Conservation (phyloP, 2,329 filamentous ascomycete species). For the Cyphellophora europaea region DNA sequence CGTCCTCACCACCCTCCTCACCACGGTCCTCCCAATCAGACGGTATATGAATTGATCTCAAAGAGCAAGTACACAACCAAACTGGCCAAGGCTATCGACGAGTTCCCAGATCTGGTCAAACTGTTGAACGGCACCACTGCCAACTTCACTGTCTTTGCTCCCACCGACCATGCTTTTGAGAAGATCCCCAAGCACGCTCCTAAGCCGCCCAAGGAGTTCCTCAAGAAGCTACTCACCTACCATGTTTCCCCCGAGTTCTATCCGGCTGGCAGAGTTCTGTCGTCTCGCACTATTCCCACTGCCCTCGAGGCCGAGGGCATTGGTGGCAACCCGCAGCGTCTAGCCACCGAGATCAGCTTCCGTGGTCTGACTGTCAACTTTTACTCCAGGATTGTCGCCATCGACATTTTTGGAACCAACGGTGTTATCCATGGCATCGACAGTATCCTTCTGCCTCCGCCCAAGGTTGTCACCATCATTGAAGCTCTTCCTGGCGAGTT, state of each 20-base stretch:
- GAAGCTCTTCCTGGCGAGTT: slow-evolving; percentile 59
- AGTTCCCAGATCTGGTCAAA: slow-evolving; percentile 62
- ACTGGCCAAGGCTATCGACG: slow-evolving; percentile 64
- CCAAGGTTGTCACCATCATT: slow-evolving; percentile 55
- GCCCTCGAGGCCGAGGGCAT: slow-evolving; percentile 50
- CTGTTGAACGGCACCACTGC: slow-evolving; percentile 63
- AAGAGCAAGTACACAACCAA: slow-evolving; percentile 66
- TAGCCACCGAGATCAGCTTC: slow-evolving; percentile 56
- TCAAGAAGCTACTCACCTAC: slow-evolving; percentile 64
- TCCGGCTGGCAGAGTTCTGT: slow-evolving; percentile 55
- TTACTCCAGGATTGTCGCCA: slow-evolving; percentile 59
- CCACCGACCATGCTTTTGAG: slow-evolving; percentile 67
- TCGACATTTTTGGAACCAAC: slow-evolving; percentile 54
- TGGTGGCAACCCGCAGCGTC: slow-evolving; percentile 54
- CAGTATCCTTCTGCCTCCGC: slow-evolving; percentile 66
- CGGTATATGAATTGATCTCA: slow-evolving; percentile 73
- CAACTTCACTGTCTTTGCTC: slow-evolving; percentile 76
- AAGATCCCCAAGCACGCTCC: slow-evolving; percentile 46
- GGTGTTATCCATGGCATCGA: slow-evolving; percentile 70
- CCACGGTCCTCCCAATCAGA: slow-evolving; percentile 50
- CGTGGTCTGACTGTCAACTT: slow-evolving; percentile 66
- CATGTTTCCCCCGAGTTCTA: slow-evolving; percentile 63
- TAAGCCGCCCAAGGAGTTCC: slow-evolving; percentile 59
- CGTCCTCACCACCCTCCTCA: slow-evolving; percentile 27
- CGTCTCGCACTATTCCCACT: slow-evolving; percentile 66